Base-by-base conservation (phyloP, 768 basidiomycete genomes). In the Tephrocybe sp. region DNA sequence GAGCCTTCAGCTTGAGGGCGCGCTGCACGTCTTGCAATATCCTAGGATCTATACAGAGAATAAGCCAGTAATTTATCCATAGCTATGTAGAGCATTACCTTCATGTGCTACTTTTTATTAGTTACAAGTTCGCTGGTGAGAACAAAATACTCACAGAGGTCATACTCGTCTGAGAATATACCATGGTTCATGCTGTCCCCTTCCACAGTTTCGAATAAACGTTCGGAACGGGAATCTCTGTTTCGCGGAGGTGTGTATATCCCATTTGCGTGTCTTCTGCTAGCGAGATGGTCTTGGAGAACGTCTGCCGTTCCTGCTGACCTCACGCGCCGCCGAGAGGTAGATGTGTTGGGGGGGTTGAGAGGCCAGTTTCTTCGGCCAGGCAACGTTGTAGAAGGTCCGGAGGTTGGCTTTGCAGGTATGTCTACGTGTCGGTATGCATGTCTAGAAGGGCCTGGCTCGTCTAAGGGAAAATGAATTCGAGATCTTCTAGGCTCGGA, bases 21-120 rank as follows among this genome's bases (percentile, higher is more conserved):
- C 82, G 80, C 56, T 90, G 86, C 5, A 91, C 86, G 54, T 91
- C 89, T 62, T 86, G 87, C 45, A 91, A 63, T 53, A 91, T 84
- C 56, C 76, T 76, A n/a, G 88, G 86, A 69, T 91, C 88, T 91
- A 64, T 40, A 33, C 21, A 27, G 47, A 31, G 37, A 10, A 34
- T 15, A 31, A 19, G 37, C 42, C 41, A 38, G 19, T 27, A 42
- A 29, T 13, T 2, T 16, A 37, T 49, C 42, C 1, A n/a, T 33
- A 30, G 10, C 40, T 37, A n/a, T 21, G 36, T 5, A 30, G 51
- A 43, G 19, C 68, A 73, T 71, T 75, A 76, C 88, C 88, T 80
- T 90, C 87, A 39, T 85, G 85, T 44, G 88, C 88, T 89, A 39
- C 9, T 12, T 49, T 43, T 45, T 43, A 41, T 41, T 55, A 37